These are phyloP conservation scores for Trichosporon sp. DNA, from an alignment of 1,284 basidiomycete genomes.

Conservation along the genomic window DNA sequence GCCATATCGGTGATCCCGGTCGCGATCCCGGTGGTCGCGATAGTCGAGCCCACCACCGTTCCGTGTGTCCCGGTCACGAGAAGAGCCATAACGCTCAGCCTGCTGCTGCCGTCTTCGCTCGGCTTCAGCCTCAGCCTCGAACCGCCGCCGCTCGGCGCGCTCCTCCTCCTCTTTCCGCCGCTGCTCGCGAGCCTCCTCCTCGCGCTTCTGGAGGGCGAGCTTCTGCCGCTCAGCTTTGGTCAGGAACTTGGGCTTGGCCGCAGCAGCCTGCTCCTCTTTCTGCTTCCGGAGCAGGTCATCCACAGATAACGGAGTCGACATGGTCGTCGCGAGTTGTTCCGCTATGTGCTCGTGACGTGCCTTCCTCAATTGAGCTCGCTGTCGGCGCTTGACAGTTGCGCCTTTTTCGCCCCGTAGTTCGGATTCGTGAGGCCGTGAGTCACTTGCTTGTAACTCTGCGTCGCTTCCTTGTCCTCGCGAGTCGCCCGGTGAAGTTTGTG, in stretches of 20 bases:
- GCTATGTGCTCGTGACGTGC: no score
- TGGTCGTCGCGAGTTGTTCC: not conserved
- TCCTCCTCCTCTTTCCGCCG: slow-evolving; percentile 56
- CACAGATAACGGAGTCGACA: slow-evolving; percentile 49
- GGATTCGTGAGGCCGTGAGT: no score
- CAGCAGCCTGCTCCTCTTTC: slow-evolving; percentile 76
- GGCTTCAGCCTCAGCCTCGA: slow-evolving; percentile 70
- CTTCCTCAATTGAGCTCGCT: no score
- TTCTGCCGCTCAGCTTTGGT: slow-evolving; percentile 81
- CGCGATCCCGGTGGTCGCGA: slow-evolving; percentile 14
- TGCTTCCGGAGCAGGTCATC: slow-evolving; percentile 80
- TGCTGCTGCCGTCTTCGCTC: slow-evolving; percentile 53
- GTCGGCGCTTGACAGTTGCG: no score
- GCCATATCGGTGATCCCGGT: slow-evolving; percentile 15
- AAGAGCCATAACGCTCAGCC: slow-evolving; percentile 6
- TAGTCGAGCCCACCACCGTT: slow-evolving; percentile 15
- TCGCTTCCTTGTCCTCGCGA: no score
- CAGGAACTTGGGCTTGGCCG: slow-evolving; percentile 85
- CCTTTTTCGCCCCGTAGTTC: no score
- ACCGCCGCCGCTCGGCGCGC: slow-evolving; percentile 57
- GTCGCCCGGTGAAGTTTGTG: no score
- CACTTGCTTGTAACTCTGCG: no score
- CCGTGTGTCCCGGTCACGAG: slow-evolving; percentile 10
- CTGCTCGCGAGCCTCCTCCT: slow-evolving; percentile 59
- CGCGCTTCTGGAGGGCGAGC: slow-evolving; percentile 77